Conservation (phyloP, 78 protist genomes). For the Dictyostelium capitatum region DNA sequence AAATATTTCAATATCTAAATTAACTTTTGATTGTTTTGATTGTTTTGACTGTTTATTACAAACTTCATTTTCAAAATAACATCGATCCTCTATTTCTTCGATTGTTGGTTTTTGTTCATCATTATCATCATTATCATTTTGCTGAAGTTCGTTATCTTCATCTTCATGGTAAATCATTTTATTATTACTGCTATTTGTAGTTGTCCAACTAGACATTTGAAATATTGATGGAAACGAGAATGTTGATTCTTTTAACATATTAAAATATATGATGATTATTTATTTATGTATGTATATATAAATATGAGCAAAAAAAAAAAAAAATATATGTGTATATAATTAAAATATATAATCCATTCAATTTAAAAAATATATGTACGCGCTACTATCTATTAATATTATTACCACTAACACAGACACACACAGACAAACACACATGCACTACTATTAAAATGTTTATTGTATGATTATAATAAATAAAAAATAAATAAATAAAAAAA, state of each 20-base stretch:
- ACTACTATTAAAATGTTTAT: no score
- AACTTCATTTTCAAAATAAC: not conserved
- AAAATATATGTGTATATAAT: no score
- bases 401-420: no score
- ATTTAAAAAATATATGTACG: no score
- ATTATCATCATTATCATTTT: not conserved
- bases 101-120: not conserved
- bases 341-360: no score
- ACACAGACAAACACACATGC: no score
- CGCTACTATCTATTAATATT: no score
- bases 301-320: no score
- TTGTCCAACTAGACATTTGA: conserved; percentile 15
- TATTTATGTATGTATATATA: not conserved
- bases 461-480: no score
- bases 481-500: no score
- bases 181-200: not conserved
- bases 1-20: conserved; percentile 12
- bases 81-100: not conserved
- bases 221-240: conserved; percentile 51
- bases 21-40: not conserved
- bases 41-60: not conserved
- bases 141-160: not conserved
- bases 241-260: conserved; percentile 6
- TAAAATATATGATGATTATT: not conserved
- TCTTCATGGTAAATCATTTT: not conserved